phyloP scores from a whole-genome alignment of 2,329 filamentous ascomycete genomes.

The Penicillium sp. region DNA sequence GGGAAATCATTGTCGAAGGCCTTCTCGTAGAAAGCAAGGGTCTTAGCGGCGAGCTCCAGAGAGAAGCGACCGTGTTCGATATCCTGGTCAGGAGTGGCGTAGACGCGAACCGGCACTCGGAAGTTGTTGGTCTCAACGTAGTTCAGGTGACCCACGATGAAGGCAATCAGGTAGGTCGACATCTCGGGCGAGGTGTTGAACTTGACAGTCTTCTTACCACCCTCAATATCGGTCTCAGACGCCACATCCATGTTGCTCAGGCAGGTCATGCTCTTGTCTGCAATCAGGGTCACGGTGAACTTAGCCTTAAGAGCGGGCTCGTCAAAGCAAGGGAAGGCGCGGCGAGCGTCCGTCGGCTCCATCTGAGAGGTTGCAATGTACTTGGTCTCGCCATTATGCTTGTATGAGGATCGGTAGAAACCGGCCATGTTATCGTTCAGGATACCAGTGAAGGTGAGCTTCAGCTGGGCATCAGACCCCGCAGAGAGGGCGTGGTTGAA shows the following conservation, averaged over 20 bases:
- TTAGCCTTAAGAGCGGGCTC: constrained; percentile 91
- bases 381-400: constrained; percentile 75
- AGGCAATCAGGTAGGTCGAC: constrained; percentile 94
- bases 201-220: constrained; percentile 76
- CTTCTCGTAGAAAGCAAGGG: constrained; percentile 92
- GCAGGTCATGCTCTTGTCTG: constrained; percentile 86
- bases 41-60: constrained; percentile 82
- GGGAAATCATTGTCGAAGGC: constrained; percentile 86
- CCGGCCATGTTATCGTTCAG: constrained; percentile 96
- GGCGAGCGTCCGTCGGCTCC: constrained; percentile 90
- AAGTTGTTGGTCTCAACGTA: constrained; percentile 91
- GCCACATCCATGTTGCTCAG: constrained; percentile 96
- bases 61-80: constrained; percentile 92
- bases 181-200: constrained; percentile 92
- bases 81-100: constrained; percentile 83
- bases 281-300: constrained; percentile 87
- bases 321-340: constrained; percentile 95
- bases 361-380: constrained; percentile 92
- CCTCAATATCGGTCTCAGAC: constrained; percentile 70
- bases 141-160: constrained; percentile 91
- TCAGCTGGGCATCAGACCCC: constrained; percentile 74
- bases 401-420: constrained; percentile 95
- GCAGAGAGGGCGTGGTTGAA: constrained; percentile 72
- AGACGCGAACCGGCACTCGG: constrained; percentile 89
- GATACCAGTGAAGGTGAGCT: constrained; percentile 73